phyloP scores from a whole-genome alignment of 768 basidiomycete species.

The Cystoderma amianthinum region DNA sequence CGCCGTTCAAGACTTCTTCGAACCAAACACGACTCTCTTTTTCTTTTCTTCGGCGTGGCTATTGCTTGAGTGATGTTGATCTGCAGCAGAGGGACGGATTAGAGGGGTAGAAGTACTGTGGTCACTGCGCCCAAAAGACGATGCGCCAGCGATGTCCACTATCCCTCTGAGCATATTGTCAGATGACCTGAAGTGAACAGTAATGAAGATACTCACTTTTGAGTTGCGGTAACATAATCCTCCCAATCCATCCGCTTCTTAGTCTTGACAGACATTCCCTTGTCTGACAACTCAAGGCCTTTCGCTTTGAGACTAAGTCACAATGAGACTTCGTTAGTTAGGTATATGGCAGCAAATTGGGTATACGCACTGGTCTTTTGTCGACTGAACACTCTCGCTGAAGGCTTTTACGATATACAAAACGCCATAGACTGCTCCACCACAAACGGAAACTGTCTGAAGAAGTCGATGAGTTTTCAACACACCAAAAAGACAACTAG shows the following conservation, averaged over 20 bases:
- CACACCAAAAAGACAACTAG: no score
- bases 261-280: conserved; percentile 64
- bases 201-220: conserved; percentile 60
- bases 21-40: no score
- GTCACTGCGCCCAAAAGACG: no score
- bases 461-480: no score
- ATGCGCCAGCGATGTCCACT: no score
- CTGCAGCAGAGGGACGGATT: no score
- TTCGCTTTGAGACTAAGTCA: not conserved
- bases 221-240: conserved; percentile 67
- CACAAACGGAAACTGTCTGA: not conserved
- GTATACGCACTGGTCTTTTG: not conserved
- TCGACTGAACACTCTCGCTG: not conserved
- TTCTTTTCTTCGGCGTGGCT: no score
- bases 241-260: conserved; percentile 50
- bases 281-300: conserved; percentile 35
- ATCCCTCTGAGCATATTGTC: no score
- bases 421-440: not conserved
- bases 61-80: no score
- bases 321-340: not conserved
- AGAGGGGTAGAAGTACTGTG: no score
- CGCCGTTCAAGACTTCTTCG: no score
- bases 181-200: no score
- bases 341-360: not conserved
- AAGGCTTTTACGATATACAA: not conserved